Percentiles rank a stretch among this genome's conserved stretches.
Evolutionary conservation across 371 early-diverging fungal genomes (phyloP).

Genomic region (Circinella minor): DNA sequence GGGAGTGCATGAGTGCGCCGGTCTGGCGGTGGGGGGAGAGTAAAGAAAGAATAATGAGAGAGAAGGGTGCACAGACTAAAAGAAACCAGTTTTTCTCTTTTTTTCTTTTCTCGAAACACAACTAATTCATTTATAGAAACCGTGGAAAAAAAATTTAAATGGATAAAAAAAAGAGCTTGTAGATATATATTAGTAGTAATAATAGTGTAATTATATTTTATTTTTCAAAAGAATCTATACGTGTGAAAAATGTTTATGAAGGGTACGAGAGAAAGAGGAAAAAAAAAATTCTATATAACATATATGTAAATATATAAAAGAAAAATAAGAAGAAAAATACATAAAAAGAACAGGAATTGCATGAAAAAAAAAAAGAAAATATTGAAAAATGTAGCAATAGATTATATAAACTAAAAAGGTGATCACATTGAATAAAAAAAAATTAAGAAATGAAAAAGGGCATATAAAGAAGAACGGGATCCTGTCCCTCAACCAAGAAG

Average conservation of each 20-base stretch:
- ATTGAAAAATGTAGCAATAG: not conserved
- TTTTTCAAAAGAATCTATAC: not conserved
- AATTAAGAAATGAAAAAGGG: conserved; percentile 3
- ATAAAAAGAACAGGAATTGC: not conserved
- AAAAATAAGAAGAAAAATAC: too few relatives aligned
- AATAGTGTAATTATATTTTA: not conserved
- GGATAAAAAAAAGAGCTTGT: not conserved
- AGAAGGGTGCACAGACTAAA: too few relatives aligned
- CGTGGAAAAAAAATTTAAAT: not conserved
- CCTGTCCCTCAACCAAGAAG: not conserved
- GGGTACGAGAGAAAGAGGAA: too few relatives aligned
- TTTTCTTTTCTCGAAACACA: conserved; percentile 3
- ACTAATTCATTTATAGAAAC: not conserved
- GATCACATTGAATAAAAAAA: not conserved
- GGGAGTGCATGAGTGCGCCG: too few relatives aligned
- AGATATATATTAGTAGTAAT: not conserved
- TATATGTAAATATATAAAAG: too few relatives aligned
- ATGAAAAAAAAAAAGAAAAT: not conserved
- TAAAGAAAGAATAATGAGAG: too few relatives aligned
- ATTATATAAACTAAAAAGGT: too few relatives aligned
- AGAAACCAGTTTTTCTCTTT: too few relatives aligned
- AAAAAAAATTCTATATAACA: too few relatives aligned
- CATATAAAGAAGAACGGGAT: conserved; percentile 11
- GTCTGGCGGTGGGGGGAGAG: too few relatives aligned
- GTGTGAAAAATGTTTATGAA: too few relatives aligned